phyloP scores from a whole-genome alignment of 768 basidiomycete genomes.

The Lanmaoa rubissima region DNA sequence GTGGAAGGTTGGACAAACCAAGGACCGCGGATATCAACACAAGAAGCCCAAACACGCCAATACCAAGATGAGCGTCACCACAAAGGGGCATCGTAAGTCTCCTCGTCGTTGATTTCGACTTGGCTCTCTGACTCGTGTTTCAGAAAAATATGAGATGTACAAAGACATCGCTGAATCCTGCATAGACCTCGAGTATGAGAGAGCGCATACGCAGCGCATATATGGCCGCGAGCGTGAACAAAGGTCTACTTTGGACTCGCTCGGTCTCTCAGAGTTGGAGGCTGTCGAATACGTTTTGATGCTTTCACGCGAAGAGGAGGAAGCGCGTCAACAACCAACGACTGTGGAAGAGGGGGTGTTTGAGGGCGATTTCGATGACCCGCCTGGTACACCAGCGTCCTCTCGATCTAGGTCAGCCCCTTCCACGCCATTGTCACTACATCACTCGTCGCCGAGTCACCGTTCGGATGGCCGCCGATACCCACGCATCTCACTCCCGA shows the following conservation, averaged over 20 bases:
- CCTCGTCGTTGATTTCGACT: background rate
- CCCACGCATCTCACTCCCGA: slow-evolving; percentile 25
- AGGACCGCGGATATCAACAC: slow-evolving; percentile 25
- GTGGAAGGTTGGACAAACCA: slow-evolving; percentile 60
- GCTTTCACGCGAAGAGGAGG: slow-evolving; percentile 79
- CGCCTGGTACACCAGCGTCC: slow-evolving; percentile 14
- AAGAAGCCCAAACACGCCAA: slow-evolving; percentile 35
- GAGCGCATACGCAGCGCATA: slow-evolving; percentile 32
- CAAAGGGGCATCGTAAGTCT: slow-evolving; percentile 49
- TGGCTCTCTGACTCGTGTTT: background rate
- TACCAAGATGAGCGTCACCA: slow-evolving; percentile 27
- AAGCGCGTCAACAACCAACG: slow-evolving; percentile 10
- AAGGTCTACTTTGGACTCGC: slow-evolving; percentile 47
- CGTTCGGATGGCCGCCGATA: slow-evolving; percentile 27
- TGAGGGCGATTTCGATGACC: slow-evolving; percentile 43
- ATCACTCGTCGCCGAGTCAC: slow-evolving; percentile 20
- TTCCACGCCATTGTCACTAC: slow-evolving; percentile 5
- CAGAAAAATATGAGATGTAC: slow-evolving; percentile 65
- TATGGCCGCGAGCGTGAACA: slow-evolving; percentile 59
- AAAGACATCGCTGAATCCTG: slow-evolving; percentile 62
- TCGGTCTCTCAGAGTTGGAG: slow-evolving; percentile 73
- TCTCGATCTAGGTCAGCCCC: slow-evolving; percentile 9
- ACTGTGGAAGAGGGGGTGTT: slow-evolving; percentile 54
- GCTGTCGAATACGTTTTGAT: slow-evolving; percentile 80
- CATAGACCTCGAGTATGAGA: slow-evolving; percentile 51